A percentile compares a stretch with the other conserved stretches of the same genome.
Evolutionary conservation across 2,329 filamentous ascomycete species (phyloP).

Genomic region (Bipolaris zeicola): DNA sequence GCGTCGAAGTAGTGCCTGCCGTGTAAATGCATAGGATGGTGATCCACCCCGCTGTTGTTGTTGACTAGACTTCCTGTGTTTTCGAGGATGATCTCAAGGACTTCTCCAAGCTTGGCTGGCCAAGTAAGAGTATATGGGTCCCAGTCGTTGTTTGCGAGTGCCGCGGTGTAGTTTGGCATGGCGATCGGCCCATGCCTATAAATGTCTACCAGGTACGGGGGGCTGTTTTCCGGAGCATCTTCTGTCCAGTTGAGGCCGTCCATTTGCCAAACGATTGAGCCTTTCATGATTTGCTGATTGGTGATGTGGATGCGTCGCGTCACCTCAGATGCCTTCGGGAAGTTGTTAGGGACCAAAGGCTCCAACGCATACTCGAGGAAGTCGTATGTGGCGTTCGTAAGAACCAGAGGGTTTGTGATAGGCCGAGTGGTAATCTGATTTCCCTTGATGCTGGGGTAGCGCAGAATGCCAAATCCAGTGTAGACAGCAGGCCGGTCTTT

Average conservation of each 20-base stretch:
- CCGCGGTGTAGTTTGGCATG: constrained; percentile 60
- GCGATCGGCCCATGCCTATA: constrained; percentile 55
- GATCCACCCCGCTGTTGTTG: constrained; percentile 31
- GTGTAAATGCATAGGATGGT: constrained; percentile 62
- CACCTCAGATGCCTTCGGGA: constrained; percentile 41
- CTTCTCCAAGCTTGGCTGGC: constrained; percentile 62
- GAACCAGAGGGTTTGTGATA: constrained; percentile 30
- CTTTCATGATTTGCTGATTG: constrained; percentile 26
- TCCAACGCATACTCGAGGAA: constrained; percentile 50
- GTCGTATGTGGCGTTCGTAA: constrained; percentile 42
- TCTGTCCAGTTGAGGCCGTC: constrained; percentile 31
- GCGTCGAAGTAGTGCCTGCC: constrained; percentile 61
- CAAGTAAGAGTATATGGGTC: constrained; percentile 59
- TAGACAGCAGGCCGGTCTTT: constrained; percentile 56
- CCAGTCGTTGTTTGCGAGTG: constrained; percentile 58
- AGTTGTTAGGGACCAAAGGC: constrained; percentile 41
- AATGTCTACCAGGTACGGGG: constrained; percentile 60
- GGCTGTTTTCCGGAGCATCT: constrained; percentile 12
- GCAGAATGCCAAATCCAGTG: constrained; percentile 59
- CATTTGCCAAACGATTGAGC: constrained; percentile 32
- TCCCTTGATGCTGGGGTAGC: constrained; percentile 13
- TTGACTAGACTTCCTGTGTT: constrained; percentile 37
- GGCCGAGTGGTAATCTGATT: constrained; percentile 16
- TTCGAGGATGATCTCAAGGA: constrained; percentile 60
- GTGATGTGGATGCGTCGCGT: constrained; percentile 43